phyloP scores from a whole-genome alignment of 148 eudicot genomes.

The Simmondsia chinensis region DNA sequence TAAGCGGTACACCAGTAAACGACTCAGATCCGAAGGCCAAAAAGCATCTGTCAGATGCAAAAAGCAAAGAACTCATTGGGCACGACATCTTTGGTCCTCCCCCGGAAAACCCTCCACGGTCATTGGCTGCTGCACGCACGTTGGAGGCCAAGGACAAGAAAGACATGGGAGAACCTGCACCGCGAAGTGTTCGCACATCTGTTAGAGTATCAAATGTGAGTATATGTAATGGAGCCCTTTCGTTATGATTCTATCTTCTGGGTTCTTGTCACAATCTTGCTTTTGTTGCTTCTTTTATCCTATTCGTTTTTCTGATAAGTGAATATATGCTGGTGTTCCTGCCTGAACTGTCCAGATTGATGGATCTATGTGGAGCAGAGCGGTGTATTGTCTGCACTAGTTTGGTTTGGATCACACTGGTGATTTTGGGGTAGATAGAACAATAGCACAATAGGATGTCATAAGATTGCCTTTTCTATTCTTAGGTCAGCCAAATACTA shows the following conservation, averaged over 20 bases:
- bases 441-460: no score
- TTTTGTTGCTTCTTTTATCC: neutral
- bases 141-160: constrained; percentile 44
- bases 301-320: no score
- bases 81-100: constrained; percentile 90
- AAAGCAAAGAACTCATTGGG: constrained; percentile 89
- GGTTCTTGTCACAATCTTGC: neutral
- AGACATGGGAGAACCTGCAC: constrained; percentile 76
- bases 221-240: neutral
- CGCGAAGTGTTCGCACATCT: constrained; percentile 68
- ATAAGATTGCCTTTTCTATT: no score
- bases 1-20: constrained; percentile 64
- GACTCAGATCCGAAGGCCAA: constrained; percentile 41
- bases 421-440: no score
- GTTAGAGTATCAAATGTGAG: constrained; percentile 94
- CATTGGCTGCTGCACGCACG: constrained; percentile 63
- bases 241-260: neutral
- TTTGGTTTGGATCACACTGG: no score
- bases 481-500: no score
- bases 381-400: no score
- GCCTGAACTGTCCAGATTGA: no score
- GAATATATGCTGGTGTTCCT: no score
- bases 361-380: no score
- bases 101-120: constrained; percentile 64
- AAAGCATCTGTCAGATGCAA: constrained; percentile 75